Evolutionary conservation across 495 filamentous ascomycete genomes (phyloP), one percentile per base, ranked within the genome.

Genomic region (Xylaria telfairii): DNA sequence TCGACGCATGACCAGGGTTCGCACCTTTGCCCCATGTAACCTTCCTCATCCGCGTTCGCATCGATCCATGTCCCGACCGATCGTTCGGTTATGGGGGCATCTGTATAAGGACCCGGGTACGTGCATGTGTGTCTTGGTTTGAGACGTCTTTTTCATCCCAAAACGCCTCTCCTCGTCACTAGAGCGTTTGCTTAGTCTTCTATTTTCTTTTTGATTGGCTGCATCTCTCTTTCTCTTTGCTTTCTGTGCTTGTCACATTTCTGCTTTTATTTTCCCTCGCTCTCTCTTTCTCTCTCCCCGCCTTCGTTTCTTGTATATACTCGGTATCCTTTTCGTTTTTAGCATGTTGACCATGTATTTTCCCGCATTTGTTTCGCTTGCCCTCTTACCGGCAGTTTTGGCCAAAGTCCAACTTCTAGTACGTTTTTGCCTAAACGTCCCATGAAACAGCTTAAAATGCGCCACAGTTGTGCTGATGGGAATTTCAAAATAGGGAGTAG

Each of bases 341-440:
- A 63, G 1, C 47, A 64, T 73, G 63, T 75, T 76, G 67, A 75
- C 51, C 26, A 77, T 76, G 76, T 67, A 72, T 70, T 76, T 75
- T 68, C 56, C 65, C 13, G 34, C 63, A 6, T 46, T 76, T 49
- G 42, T 74, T 26, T 56, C 74, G 26, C 46, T 79, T 42, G 70
- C 72, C 13, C 42, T 75, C 17, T 59, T 71, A 47, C 70, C 70
- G 67, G 54, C 73, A 65, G 75, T 71, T 13, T 67, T 76, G 44
- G 79, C 79, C 34, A 77, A 73, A 44, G 75, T 81, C 30, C 78
- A 81, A 41, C 77, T 76, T 64, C 60, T 81, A 57, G 79, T 80
- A 67, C 34, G 78, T 79, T 13, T 19, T 57, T 41, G 54, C 56
- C 49, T 39, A 30, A 5, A 8, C n/a, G 9, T 39, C 21, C 24